Evolutionary conservation across 2,329 filamentous ascomycete genomes (phyloP).

Genomic region (Fusarium sp.): DNA sequence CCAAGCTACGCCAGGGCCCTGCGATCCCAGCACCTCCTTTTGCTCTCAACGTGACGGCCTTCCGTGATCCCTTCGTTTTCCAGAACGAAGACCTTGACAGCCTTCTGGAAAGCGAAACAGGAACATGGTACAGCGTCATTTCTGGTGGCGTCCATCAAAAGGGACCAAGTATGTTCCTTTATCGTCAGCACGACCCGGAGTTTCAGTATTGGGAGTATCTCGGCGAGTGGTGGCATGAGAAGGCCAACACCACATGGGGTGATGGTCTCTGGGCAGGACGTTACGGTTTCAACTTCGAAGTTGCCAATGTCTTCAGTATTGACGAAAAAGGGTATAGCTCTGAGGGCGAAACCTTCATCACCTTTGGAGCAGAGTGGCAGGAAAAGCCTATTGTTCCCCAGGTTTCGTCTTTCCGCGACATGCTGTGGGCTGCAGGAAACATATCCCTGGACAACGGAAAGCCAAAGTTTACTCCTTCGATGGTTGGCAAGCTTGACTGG

Average conservation of each 20-base stretch:
- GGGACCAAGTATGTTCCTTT: constrained; percentile 35
- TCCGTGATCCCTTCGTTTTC: constrained; percentile 38
- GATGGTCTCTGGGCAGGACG: constrained; percentile 47
- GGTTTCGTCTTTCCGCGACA: constrained; percentile 50
- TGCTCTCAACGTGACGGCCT: constrained; percentile 36
- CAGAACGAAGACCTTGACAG: constrained; percentile 30
- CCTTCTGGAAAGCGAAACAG: constrained; percentile 27
- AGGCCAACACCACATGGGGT: constrained; percentile 48
- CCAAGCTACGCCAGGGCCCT: constrained; percentile 34
- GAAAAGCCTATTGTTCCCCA: constrained; percentile 49
- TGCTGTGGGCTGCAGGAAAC: constrained; percentile 52
- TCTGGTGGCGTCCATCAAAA: constrained; percentile 34
- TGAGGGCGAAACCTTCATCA: constrained; percentile 50
- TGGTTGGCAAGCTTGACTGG: constrained; percentile 53
- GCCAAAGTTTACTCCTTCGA: constrained; percentile 49
- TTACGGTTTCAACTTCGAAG: constrained; percentile 56
- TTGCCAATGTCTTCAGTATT: constrained; percentile 52
- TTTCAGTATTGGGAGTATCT: constrained; percentile 40
- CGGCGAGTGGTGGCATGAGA: constrained; percentile 47
- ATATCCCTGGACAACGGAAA: constrained; percentile 40
- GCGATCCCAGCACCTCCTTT: constrained; percentile 30
- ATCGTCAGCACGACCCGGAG: constrained; percentile 35
- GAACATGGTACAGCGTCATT: constrained; percentile 33
- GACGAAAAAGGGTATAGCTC: constrained; percentile 50
- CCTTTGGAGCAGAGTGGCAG: constrained; percentile 54